phyloP scores from a whole-genome alignment of 139 green algal genomes.

The Marvania coccoides region DNA sequence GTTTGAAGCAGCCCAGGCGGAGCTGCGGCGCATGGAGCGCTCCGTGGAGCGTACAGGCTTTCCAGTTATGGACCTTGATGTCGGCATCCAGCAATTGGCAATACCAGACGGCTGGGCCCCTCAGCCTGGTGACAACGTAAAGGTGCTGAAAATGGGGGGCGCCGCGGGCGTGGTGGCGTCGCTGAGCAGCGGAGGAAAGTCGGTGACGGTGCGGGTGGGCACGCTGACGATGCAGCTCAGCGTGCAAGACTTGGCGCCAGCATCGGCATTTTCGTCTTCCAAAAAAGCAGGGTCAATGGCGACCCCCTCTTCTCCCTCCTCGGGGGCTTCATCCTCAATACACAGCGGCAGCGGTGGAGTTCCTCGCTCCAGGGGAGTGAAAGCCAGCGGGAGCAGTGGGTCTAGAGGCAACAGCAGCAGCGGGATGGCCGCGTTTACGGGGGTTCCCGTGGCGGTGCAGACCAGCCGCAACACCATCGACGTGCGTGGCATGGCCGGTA shows the following conservation, averaged over 20 bases:
- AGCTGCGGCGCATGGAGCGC: neutral
- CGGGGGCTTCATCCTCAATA: neutral
- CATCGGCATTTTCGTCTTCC: no score
- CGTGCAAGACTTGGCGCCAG: constrained; percentile 13
- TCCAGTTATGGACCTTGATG: no score
- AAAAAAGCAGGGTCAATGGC: no score
- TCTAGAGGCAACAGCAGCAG: neutral
- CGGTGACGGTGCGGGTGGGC: constrained; percentile 25
- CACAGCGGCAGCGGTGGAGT: neutral
- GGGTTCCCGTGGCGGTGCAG: constrained; percentile 24
- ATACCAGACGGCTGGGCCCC: constrained; percentile 14
- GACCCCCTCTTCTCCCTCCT: no score
- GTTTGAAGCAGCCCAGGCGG: neutral
- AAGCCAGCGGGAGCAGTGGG: neutral
- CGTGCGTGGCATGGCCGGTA: constrained; percentile 18
- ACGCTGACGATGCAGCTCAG: constrained; percentile 18
- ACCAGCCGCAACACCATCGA: constrained; percentile 39
- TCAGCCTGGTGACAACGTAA: constrained; percentile 9
- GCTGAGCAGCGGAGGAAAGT: neutral
- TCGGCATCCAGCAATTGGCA: neutral
- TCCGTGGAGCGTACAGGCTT: no score
- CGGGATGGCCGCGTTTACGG: neutral
- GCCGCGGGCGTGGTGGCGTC: constrained; percentile 8
- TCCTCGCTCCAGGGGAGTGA: no score
- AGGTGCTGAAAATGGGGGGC: constrained; percentile 28